phyloP scores from a whole-genome alignment of 2,329 filamentous ascomycete species.

The Pseudogymnoascus sp. region DNA sequence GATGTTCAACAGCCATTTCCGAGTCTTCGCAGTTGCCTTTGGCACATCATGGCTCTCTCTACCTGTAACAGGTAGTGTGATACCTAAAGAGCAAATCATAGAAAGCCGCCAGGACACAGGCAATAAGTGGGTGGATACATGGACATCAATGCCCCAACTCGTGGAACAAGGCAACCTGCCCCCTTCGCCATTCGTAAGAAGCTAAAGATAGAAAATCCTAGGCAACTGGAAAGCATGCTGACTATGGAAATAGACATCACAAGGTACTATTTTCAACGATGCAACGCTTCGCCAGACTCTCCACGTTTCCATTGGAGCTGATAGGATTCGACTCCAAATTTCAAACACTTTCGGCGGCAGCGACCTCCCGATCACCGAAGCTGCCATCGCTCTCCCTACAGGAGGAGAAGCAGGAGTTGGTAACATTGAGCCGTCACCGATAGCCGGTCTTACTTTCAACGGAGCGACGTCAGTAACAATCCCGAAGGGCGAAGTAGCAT shows the following conservation, averaged over 20 bases:
- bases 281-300: constrained; percentile 62
- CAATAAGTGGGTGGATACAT: constrained; percentile 56
- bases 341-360: constrained; percentile 60
- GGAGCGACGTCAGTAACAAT: constrained; percentile 45
- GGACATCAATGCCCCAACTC: constrained; percentile 61
- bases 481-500: constrained; percentile 49
- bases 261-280: constrained; percentile 48
- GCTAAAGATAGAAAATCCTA: too few relatives aligned
- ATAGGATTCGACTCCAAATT: constrained; percentile 54
- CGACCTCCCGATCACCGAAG: constrained; percentile 53
- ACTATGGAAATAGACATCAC: constrained; percentile 25
- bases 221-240: not conserved
- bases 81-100: not conserved
- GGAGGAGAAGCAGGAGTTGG: constrained; percentile 48
- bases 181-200: constrained; percentile 49
- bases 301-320: constrained; percentile 49
- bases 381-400: constrained; percentile 49
- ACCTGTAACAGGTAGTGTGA: not conserved
- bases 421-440: constrained; percentile 44
- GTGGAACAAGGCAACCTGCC: constrained; percentile 58
- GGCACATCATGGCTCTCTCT: not conserved
- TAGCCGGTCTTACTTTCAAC: constrained; percentile 52
- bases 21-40: not conserved
- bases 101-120: constrained; percentile 21
- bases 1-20: not conserved